Evolutionary conservation across 2,329 filamentous ascomycete species (phyloP).

Genomic region (Penicillium corylophilum): DNA sequence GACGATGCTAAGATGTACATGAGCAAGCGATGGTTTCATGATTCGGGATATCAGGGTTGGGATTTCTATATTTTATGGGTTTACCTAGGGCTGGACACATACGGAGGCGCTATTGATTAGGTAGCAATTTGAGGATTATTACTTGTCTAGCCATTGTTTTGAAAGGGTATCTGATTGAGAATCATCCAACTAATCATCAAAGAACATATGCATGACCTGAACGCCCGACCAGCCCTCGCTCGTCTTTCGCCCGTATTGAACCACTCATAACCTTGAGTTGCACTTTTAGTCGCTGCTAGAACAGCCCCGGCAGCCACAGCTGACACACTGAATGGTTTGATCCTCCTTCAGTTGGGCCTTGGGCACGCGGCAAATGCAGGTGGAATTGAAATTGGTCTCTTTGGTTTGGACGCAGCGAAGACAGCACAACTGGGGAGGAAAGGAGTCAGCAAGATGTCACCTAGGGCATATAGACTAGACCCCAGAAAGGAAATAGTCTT

Average conservation of each 20-base stretch:
- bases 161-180: conserved; percentile 24
- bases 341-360: conserved; percentile 88
- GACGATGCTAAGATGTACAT: conserved; percentile 43
- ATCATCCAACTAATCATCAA: conserved; percentile 1
- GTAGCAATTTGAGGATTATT: conserved; percentile 21
- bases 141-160: conserved; percentile 11
- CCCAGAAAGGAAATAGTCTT: not conserved
- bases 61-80: conserved; percentile 17
- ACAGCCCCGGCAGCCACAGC: conserved; percentile 89
- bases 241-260: not conserved
- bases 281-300: conserved; percentile 70
- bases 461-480: not conserved
- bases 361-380: conserved; percentile 94
- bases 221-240: conserved; percentile 1
- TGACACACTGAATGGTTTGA: conserved; percentile 89
- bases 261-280: not conserved
- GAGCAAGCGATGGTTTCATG: conserved; percentile 38
- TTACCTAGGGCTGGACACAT: conserved; percentile 14
- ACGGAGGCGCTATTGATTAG: conserved; percentile 21
- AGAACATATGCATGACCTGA: conserved; percentile 15
- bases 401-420: conserved; percentile 98
- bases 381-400: conserved; percentile 98
- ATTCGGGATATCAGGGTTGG: conserved; percentile 26
- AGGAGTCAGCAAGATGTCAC: conserved; percentile 2
- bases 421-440: conserved; percentile 71